Evolutionary conservation across 2,329 filamentous ascomycete genomes (phyloP).

Genomic region (Claviceps citrina): DNA sequence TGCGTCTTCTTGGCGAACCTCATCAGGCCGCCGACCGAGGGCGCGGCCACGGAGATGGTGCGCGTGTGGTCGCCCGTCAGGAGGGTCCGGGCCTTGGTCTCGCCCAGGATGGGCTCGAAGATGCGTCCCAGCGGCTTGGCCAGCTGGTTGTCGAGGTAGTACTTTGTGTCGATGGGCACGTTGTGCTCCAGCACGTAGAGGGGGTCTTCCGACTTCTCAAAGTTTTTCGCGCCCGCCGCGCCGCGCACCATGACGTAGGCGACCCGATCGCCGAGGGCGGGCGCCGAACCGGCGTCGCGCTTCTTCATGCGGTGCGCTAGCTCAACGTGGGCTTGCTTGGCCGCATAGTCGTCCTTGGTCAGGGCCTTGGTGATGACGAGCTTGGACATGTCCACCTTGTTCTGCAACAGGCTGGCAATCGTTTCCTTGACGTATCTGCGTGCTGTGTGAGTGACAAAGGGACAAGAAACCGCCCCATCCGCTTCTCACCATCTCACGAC

Average conservation of each 20-base stretch:
- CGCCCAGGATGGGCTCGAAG: constrained; percentile 92
- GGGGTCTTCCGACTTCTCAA: constrained; percentile 92
- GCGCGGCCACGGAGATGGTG: constrained; percentile 82
- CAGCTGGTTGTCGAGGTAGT: constrained; percentile 96
- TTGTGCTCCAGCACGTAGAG: constrained; percentile 97
- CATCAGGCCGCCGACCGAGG: constrained; percentile 86
- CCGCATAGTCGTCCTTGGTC: constrained; percentile 75
- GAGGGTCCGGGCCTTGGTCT: constrained; percentile 74
- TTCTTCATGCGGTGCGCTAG: constrained; percentile 40
- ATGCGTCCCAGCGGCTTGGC: constrained; percentile 88
- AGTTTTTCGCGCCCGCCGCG: constrained; percentile 77
- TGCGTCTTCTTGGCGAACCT: constrained; percentile 96
- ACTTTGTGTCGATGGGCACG: constrained; percentile 92
- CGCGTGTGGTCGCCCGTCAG: constrained; percentile 89
- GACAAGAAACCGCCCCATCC: background rate
- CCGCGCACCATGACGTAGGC: constrained; percentile 97
- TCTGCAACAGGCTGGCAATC: constrained; percentile 87
- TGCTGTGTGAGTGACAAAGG: background rate
- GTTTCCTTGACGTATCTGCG: constrained; percentile 85
- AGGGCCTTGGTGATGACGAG: constrained; percentile 97
- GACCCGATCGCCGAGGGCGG: constrained; percentile 83
- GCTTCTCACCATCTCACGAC: background rate
- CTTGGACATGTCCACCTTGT: constrained; percentile 98
- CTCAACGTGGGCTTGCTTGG: constrained; percentile 33
- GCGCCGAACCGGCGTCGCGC: constrained; percentile 86